Conservation (phyloP, 73 alveolate genomes). For the Blepharisma japonicum region DNA sequence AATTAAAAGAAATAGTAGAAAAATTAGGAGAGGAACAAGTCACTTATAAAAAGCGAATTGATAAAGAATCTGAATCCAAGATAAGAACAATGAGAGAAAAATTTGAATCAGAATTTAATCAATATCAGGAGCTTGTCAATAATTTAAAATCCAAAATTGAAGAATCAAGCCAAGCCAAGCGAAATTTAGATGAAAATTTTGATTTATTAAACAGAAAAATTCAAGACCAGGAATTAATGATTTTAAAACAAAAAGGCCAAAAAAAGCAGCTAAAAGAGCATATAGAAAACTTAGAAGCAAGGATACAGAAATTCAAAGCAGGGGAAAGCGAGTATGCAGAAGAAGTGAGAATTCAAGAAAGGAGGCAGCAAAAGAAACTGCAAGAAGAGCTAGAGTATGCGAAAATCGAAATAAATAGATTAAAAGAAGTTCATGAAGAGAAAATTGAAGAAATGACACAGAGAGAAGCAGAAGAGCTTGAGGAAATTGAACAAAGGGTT, state of each 20-base stretch:
- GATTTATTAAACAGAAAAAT: conserved; percentile 31
- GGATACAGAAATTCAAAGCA: conserved; percentile 13
- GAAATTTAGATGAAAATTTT: conserved; percentile 40
- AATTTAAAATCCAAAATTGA: conserved; percentile 40
- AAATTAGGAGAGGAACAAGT: conserved; percentile 50
- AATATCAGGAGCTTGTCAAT: conserved; percentile 38
- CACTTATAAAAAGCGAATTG: conserved; percentile 27
- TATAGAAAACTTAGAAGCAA: conserved; percentile 32
- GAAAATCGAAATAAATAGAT: conserved; percentile 28
- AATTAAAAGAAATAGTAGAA: conserved; percentile 38
- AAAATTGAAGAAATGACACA: conserved; percentile 53
- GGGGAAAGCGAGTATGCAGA: conserved; percentile 26
- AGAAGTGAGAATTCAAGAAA: conserved; percentile 33
- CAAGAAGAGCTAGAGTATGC: conserved; percentile 15
- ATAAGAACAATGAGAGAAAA: conserved; percentile 8
- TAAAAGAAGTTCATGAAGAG: conserved; percentile 36
- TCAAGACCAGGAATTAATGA: conserved; percentile 32
- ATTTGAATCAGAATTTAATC: conserved; percentile 19
- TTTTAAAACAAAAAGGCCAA: conserved; percentile 31
- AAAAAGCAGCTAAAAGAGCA: conserved; percentile 23
- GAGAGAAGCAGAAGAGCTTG: conserved; percentile 79
- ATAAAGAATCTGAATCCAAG: conserved; percentile 31
- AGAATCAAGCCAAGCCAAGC: conserved; percentile 29
- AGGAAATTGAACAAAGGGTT: conserved; percentile 82
- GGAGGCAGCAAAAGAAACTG: not conserved